phyloP scores from a whole-genome alignment of 1,284 basidiomycete genomes.

The Fomes fomentarius region DNA sequence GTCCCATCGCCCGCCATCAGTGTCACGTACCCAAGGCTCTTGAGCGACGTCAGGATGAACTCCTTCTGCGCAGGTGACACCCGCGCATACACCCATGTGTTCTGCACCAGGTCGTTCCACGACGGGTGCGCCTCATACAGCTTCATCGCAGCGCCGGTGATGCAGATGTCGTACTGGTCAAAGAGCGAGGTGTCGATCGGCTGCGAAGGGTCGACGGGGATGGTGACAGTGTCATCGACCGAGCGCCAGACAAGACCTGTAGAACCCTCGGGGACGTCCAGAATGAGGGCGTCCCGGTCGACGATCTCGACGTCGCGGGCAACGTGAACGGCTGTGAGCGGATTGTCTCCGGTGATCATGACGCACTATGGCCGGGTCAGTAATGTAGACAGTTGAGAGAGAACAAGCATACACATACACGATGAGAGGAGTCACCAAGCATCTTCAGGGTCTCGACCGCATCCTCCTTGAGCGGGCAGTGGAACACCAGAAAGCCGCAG shows the following conservation, averaged over 20 bases:
- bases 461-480: conserved; percentile 94
- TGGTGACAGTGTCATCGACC: conserved; percentile 88
- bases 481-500: conserved; percentile 94
- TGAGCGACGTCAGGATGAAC: conserved; percentile 86
- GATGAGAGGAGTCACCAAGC: conserved; percentile 92
- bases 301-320: conserved; percentile 95
- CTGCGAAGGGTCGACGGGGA: conserved; percentile 77
- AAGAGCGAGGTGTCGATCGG: conserved; percentile 82
- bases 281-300: conserved; percentile 88
- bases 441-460: conserved; percentile 89
- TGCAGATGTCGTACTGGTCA: conserved; percentile 89
- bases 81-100: conserved; percentile 96
- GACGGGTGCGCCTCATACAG: conserved; percentile 70
- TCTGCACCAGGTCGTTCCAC: conserved; percentile 83
- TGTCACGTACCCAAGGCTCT: conserved; percentile 86
- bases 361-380: conserved; percentile 65
- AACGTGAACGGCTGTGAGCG: conserved; percentile 92
- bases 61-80: conserved; percentile 97
- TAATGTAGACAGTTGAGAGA: neutral
- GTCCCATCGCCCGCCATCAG: conserved; percentile 98
- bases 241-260: conserved; percentile 89
- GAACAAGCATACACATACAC: conserved; percentile 56
- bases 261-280: conserved; percentile 84
- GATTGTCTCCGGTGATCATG: conserved; percentile 98
- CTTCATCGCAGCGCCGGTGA: conserved; percentile 90